Percentiles rank a stretch among this genome's conserved stretches.
Evolutionary conservation across 345 rosid genomes (phyloP).

Genomic region (Eucalyptus tenuipes): DNA sequence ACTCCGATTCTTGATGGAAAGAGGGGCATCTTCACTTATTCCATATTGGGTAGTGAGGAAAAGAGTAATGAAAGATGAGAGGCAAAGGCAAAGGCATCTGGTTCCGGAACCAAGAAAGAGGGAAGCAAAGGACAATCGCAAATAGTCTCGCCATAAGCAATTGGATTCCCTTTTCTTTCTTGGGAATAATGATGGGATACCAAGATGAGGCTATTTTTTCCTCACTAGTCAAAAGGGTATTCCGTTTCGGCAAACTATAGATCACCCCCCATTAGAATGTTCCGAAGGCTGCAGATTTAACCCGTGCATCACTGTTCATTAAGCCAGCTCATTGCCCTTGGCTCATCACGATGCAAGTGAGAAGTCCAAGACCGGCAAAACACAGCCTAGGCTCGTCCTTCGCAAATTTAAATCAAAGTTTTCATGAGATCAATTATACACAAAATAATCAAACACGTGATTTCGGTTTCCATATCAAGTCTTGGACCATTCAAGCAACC

Average conservation of each 20-base stretch:
- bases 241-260: background rate
- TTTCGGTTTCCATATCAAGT: background rate
- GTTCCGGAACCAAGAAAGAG: background rate
- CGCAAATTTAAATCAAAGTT: background rate
- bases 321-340: background rate
- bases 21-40: background rate
- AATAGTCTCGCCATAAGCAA: background rate
- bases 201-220: background rate
- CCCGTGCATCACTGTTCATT: background rate
- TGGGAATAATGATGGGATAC: background rate
- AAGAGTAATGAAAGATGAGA: background rate
- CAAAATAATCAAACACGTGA: background rate
- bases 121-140: background rate
- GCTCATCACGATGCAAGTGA: background rate
- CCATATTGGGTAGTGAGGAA: background rate
- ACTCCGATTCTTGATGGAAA: background rate
- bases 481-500: background rate
- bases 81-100: background rate
- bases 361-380: background rate
- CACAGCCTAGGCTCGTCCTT: background rate
- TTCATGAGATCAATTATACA: background rate
- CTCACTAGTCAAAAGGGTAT: background rate
- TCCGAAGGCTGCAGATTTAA: background rate
- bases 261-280: background rate
- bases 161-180: background rate